These are phyloP conservation scores for Striga asiatica DNA, from an alignment of 257 asterid genomes.

Conservation along the genomic window DNA sequence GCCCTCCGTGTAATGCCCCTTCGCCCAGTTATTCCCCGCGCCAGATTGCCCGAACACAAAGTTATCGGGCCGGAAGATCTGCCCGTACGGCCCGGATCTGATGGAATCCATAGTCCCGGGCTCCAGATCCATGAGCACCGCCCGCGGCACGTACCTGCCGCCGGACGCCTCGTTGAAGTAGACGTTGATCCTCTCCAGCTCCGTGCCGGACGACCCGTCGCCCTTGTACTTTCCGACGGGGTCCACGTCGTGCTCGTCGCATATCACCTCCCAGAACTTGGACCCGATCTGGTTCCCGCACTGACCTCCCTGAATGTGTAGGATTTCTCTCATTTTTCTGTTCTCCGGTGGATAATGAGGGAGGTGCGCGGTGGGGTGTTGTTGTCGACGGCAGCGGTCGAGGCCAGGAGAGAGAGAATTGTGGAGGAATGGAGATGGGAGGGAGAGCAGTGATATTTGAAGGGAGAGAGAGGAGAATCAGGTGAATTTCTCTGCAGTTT, in stretches of 20 bases:
- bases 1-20: constrained; percentile 85
- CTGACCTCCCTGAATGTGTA: constrained; percentile 91
- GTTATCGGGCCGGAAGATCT: constrained; percentile 82
- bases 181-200: constrained; percentile 73
- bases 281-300: constrained; percentile 96
- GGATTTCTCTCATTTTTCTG: constrained; percentile 56
- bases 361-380: constrained; percentile 1
- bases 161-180: constrained; percentile 84
- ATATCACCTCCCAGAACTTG: constrained; percentile 85
- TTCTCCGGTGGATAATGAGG: not conserved
- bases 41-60: constrained; percentile 88
- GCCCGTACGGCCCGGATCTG: constrained; percentile 80
- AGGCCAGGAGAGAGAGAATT: not conserved
- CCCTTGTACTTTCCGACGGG: constrained; percentile 57
- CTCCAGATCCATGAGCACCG: constrained; percentile 92
- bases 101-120: constrained; percentile 92
- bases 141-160: constrained; percentile 80
- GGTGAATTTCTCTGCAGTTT: constrained; percentile 1
- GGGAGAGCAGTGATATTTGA: constrained; percentile 14
- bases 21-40: constrained; percentile 90
- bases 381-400: constrained; percentile 8
- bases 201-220: constrained; percentile 39
- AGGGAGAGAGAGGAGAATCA: too few species aligned
- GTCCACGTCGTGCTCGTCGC: constrained; percentile 81
- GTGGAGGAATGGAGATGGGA: not conserved